These are phyloP conservation scores for Closterium sp. DNA, from an alignment of 139 green algal species.

Conservation along the genomic window DNA sequence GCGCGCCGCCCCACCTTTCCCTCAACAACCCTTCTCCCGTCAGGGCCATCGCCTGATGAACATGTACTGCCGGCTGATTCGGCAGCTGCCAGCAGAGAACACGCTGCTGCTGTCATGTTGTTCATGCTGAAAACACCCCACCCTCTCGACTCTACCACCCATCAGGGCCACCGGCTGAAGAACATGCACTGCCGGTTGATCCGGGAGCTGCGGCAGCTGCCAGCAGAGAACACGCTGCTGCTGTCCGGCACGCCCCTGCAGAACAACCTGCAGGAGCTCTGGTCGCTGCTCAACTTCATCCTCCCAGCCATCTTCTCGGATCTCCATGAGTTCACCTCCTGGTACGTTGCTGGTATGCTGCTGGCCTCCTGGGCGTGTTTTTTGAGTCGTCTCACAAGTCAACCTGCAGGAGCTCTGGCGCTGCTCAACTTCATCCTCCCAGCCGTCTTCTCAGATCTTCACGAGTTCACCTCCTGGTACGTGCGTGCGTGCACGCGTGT, in stretches of 20 bases:
- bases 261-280: constrained; percentile 97
- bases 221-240: constrained; percentile 82
- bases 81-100: not conserved
- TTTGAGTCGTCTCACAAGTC: constrained; percentile 66
- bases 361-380: not conserved
- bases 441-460: constrained; percentile 79
- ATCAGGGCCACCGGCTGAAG: constrained; percentile 92
- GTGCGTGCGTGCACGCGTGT: too few species aligned
- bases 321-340: constrained; percentile 83
- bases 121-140: not conserved
- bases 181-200: constrained; percentile 94
- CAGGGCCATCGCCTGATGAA: not conserved
- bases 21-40: too few species aligned
- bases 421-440: constrained; percentile 98
- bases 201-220: constrained; percentile 78
- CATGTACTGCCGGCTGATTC: not conserved
- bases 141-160: not conserved
- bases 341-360: too few species aligned
- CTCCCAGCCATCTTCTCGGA: constrained; percentile 86
- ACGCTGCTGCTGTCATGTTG: not conserved
- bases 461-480: constrained; percentile 88
- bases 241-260: constrained; percentile 97
- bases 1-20: not conserved
- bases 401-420: constrained; percentile 95
- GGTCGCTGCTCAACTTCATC: constrained; percentile 97